phyloP scores from a whole-genome alignment of 1,284 basidiomycete genomes.

The Microbotryum silenes-acaulis region DNA sequence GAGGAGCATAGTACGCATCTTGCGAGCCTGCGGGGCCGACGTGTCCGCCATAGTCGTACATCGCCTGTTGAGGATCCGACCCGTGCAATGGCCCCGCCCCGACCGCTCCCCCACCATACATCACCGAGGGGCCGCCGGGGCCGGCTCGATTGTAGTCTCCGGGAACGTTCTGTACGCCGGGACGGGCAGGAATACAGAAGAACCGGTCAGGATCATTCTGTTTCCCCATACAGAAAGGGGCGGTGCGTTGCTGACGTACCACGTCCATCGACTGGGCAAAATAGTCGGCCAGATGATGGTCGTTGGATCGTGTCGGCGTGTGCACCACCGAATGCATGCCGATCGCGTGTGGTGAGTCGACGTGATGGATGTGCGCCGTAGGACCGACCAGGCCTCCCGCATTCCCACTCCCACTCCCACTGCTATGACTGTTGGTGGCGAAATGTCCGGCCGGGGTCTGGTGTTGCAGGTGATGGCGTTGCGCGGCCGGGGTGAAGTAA shows the following conservation, averaged over 20 bases:
- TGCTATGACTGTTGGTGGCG: too few relatives aligned
- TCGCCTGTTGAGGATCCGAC: background rate
- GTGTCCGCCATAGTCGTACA: slow-evolving; percentile 3
- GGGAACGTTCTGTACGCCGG: too few relatives aligned
- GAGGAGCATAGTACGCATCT: background rate
- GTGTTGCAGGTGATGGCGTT: background rate
- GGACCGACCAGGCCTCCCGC: background rate
- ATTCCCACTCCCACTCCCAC: background rate
- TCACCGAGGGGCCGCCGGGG: too few relatives aligned
- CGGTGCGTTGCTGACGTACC: slow-evolving; percentile 3
- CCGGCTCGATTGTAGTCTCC: too few relatives aligned
- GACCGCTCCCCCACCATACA: too few relatives aligned
- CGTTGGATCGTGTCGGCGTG: background rate
- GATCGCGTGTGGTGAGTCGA: background rate
- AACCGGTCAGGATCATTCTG: too few relatives aligned
- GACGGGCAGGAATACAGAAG: too few relatives aligned
- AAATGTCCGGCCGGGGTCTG: background rate
- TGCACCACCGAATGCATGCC: too few relatives aligned
- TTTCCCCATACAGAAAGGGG: too few relatives aligned
- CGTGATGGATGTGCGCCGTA: background rate
- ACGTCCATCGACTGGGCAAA: slow-evolving; percentile 26
- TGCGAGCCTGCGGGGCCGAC: background rate
- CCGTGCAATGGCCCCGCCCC: too few relatives aligned
- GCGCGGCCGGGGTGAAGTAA: slow-evolving; percentile 10
- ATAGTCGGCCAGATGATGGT: slow-evolving; percentile 21